These are phyloP conservation scores for Dactylellina cionopaga DNA, from an alignment of 2,329 filamentous ascomycete genomes.

Conservation along the genomic window DNA sequence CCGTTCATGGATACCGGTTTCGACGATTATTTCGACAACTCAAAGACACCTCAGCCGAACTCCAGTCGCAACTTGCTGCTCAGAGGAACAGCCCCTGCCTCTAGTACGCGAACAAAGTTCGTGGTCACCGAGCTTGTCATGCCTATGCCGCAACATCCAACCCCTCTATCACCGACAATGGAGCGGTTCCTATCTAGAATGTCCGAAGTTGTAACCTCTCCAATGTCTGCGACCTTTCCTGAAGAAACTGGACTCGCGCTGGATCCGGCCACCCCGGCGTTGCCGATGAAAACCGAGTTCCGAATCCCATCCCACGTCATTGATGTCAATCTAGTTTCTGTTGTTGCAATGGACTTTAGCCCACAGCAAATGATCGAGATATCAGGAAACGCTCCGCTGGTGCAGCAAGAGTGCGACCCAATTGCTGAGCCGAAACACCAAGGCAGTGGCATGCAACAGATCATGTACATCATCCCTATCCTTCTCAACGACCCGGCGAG, in stretches of 20 bases:
- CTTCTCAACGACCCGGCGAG: slow-evolving; percentile 47
- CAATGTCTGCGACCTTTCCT: slow-evolving; percentile 37
- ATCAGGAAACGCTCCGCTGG: slow-evolving; percentile 36
- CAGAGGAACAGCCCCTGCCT: slow-evolving; percentile 22
- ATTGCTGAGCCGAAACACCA: slow-evolving; percentile 43
- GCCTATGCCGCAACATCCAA: slow-evolving; percentile 50
- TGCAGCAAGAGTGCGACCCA: slow-evolving; percentile 49
- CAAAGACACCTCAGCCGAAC: slow-evolving; percentile 41
- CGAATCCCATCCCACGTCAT: slow-evolving; percentile 51
- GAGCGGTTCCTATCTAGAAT: slow-evolving; percentile 47
- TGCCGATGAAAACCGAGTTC: slow-evolving; percentile 20
- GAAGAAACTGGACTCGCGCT: slow-evolving; percentile 9
- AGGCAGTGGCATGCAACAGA: slow-evolving; percentile 21
- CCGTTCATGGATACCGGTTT: slow-evolving; percentile 48
- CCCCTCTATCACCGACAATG: slow-evolving; percentile 50
- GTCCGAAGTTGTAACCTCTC: slow-evolving; percentile 48
- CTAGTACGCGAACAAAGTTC: slow-evolving; percentile 35
- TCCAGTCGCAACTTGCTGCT: slow-evolving; percentile 41
- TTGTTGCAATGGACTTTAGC: slow-evolving; percentile 51
- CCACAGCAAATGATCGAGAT: slow-evolving; percentile 52
- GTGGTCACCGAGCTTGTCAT: slow-evolving; percentile 50
- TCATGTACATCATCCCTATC: slow-evolving; percentile 52
- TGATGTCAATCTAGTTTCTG: slow-evolving; percentile 48
- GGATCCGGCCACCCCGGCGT: slow-evolving; percentile 8
- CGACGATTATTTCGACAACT: slow-evolving; percentile 50